Base-by-base conservation (phyloP, 1,139 yeast genomes). In the Diutina sp. region DNA sequence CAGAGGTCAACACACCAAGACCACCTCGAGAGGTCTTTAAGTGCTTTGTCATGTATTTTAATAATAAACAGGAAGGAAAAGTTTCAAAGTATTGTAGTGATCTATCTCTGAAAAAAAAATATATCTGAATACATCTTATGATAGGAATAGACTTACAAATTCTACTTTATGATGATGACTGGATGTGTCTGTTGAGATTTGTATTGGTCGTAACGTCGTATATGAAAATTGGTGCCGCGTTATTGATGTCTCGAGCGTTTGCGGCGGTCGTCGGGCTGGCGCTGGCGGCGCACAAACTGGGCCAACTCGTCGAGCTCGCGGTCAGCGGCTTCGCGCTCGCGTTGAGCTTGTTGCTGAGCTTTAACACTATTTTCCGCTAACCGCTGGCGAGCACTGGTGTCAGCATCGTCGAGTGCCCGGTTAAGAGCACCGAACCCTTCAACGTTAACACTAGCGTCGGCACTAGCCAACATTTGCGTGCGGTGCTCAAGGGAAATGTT, bases 1-100 rank as follows among this genome's bases (percentile, higher is more conserved):
- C 74, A 90, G 98, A 87, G 98, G 98, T 84, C 98, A 91, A 87
- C 99, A 93, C 84, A 93, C 99, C 86, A 93, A 93, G 88, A 91
- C 98, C 77, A 93, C 99, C 72, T 95, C 97, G 78, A 90, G 99
- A 84, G 90, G 93, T 73, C 78, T 76, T 72, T 76, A 76, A 75
- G 61, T 65, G 57, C 54, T 32, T 51, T 44, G 38, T 32, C 55
- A 48, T 56, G 57, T 56, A 56, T 47, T 56, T 55, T 55, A 56
- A 56, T 56, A 32, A 16, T 30, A 46, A 12, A 25, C 16, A 46
- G 18, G 18, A 44, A 44, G 46, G 25, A 44, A 44, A 44, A n/a
- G 46, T n/a, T 11, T 35, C 41, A n/a, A 4, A 7, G 11, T n/a
- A n/a, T 35, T n/a, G 41, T 35, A 35, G 25, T 4, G 25, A 3